Evolutionary conservation across 192 early-diverging fungal species (phyloP), one percentile per base, ranked within the genome.

Genomic region (Glomus cerebriforme): DNA sequence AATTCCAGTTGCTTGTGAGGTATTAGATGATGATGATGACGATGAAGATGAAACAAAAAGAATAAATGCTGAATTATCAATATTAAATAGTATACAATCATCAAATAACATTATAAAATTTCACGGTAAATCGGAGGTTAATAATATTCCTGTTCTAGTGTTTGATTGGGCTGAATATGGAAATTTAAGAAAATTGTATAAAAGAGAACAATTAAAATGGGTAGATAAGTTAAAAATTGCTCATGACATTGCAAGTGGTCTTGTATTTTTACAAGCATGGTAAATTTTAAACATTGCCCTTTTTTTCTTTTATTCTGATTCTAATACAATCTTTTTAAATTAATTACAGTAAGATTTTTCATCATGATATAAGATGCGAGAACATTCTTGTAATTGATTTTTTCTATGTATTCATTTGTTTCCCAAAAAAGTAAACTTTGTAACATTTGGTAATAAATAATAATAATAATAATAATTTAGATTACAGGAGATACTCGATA

Each of bases 161-260:
- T 62, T 75, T 45, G 74, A 75, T 32, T 75, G 74, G 74, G 74
- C 74, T 26, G 74, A 75, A 24, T 22, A 37, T 37, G 74, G 74
- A n/a, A 63, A 59, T 75, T 54, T 75, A 13, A 59, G 19, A 75
- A 13, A 13, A 19, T 24, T 63, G 2, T 75, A 75, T 27, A 13
- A 62, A 62, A 22, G 3, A 6, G 8, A 3, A 7, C 1, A 32
- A 17, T 35, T 75, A 62, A 22, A 4, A 2, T 75, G 74, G 74
- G 24, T 3, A 2, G 15, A 27, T 13, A 75, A 75, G 63, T 58
- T 75, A 63, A 59, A 62, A 32, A 63, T 75, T 3, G 74, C 74
- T 22, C 22, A 27, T 39, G 74, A 75, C 27, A 34, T 75, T 75
- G 31, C 58, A 7, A 24, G 3, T n/a, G 74, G 74, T 29, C 27